phyloP scores from a whole-genome alignment of 2,329 filamentous ascomycete genomes.

The Neofusicoccum cordaticola region DNA sequence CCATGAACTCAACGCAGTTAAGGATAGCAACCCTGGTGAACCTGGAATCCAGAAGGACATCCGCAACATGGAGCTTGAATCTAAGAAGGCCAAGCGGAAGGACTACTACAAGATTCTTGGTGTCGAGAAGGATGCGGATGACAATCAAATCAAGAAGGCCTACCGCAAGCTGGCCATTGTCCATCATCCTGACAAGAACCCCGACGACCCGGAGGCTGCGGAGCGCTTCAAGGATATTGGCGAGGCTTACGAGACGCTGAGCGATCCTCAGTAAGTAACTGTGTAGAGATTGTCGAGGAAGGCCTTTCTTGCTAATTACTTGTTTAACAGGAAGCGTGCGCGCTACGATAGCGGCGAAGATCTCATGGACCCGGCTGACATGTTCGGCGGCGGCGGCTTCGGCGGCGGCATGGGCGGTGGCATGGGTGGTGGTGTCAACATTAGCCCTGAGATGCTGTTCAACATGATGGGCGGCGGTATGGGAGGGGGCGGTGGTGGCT shows the following conservation, averaged over 20 bases:
- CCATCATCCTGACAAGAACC: slow-evolving; percentile 98
- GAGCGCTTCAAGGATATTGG: slow-evolving; percentile 96
- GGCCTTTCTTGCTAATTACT: not conserved
- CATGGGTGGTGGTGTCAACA: slow-evolving; percentile 51
- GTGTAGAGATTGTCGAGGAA: not conserved
- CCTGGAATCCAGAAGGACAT: slow-evolving; percentile 78
- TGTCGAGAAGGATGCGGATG: slow-evolving; percentile 78
- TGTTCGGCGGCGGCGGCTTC: slow-evolving; percentile 67
- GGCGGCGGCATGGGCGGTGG: slow-evolving; percentile 32
- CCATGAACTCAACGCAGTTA: slow-evolving; percentile 81
- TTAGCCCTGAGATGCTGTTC: slow-evolving; percentile 32
- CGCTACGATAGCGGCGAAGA: slow-evolving; percentile 92
- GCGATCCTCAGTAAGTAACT: slow-evolving; percentile 77
- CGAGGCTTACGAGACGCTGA: slow-evolving; percentile 94
- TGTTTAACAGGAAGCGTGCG: slow-evolving; percentile 64
- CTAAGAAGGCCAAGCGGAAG: slow-evolving; percentile 97
- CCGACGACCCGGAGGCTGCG: slow-evolving; percentile 76
- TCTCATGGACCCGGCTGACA: slow-evolving; percentile 80
- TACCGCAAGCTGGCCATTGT: slow-evolving; percentile 93
- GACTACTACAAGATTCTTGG: slow-evolving; percentile 98
- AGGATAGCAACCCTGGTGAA: slow-evolving; percentile 80
- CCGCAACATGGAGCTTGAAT: slow-evolving; percentile 83
- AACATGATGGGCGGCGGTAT: slow-evolving; percentile 16
- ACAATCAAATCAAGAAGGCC: slow-evolving; percentile 89
- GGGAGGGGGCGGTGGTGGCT: not conserved